These are phyloP conservation scores for Umbilicus rupestris DNA, from an alignment of 164 flowering plant genomes.

Conservation along the genomic window DNA sequence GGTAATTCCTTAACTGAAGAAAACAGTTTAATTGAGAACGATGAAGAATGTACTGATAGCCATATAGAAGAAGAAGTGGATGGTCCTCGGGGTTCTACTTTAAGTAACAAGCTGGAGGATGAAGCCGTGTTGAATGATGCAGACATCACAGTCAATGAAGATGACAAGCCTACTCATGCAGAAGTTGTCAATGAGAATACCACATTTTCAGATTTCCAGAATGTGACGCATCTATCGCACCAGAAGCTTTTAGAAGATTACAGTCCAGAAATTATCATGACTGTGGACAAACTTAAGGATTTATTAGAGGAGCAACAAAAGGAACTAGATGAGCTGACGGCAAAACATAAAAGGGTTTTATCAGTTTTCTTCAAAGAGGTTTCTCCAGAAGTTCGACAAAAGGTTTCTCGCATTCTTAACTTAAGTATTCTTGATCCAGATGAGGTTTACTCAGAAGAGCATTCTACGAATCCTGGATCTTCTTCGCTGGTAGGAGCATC, in stretches of 20 bases:
- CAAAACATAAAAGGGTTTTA: conserved; percentile 43
- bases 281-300: conserved; percentile 39
- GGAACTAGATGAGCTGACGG: conserved; percentile 57
- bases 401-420: conserved; percentile 23
- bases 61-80: conserved; percentile 13
- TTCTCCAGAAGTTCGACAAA: conserved; percentile 34
- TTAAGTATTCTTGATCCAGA: conserved; percentile 24
- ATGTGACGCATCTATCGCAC: background rate
- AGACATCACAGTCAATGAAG: background rate
- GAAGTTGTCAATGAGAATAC: background rate
- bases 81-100: conserved; percentile 13
- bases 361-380: conserved; percentile 41
- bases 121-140: conserved; percentile 6
- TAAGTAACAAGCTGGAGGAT: conserved; percentile 9
- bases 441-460: conserved; percentile 10
- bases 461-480: conserved; percentile 14
- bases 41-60: conserved; percentile 14
- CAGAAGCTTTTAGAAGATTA: background rate
- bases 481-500: conserved; percentile 7
- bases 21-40: conserved; percentile 17
- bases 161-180: background rate
- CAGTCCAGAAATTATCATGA: background rate
- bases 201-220: background rate
- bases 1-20: conserved; percentile 8
- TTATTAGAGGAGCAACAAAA: conserved; percentile 46